A percentile compares a stretch with the other conserved stretches of the same genome.
These are phyloP conservation scores for Geotrichum candidum DNA, from an alignment of 1,139 yeast genomes.

Conservation along the genomic window DNA sequence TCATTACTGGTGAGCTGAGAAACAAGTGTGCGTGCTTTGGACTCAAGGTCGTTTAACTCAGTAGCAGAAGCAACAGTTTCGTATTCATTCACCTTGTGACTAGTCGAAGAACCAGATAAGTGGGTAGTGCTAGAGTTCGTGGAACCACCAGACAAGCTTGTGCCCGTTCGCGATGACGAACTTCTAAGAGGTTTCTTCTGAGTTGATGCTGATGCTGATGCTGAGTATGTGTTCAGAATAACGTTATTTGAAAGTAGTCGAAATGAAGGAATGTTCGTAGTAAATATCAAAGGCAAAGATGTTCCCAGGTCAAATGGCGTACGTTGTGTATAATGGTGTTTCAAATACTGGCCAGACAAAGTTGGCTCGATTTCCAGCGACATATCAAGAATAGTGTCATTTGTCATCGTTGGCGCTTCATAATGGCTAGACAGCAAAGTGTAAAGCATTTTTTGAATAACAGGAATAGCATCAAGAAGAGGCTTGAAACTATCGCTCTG, in stretches of 20 bases:
- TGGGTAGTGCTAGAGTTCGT: background rate
- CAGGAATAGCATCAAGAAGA: conserved; percentile 30
- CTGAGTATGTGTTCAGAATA: conserved; percentile 34
- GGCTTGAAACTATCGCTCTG: conserved; percentile 36
- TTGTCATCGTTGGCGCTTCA: conserved; percentile 22
- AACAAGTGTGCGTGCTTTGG: conserved; percentile 34
- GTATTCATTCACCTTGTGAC: background rate
- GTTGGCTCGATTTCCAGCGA: conserved; percentile 45
- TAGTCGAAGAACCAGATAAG: background rate
- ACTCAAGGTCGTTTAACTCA: conserved; percentile 36
- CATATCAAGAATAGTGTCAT: conserved; percentile 33
- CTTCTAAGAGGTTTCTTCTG: conserved; percentile 16
- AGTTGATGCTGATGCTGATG: conserved; percentile 7
- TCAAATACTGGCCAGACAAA: conserved; percentile 39
- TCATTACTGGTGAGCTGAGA: conserved; percentile 40
- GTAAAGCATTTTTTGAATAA: conserved; percentile 35
- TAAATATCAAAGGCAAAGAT: conserved; percentile 55
- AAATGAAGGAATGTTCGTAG: conserved; percentile 48
- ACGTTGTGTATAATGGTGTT: conserved; percentile 40
- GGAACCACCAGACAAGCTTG: background rate
- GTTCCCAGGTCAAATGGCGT: conserved; percentile 51
- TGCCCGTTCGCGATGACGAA: conserved; percentile 6
- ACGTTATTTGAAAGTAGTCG: conserved; percentile 48
- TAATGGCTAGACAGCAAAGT: conserved; percentile 32
- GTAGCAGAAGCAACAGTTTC: conserved; percentile 29